phyloP scores from a whole-genome alignment of 2,329 filamentous ascomycete genomes.

The Fusarium dimerum region DNA sequence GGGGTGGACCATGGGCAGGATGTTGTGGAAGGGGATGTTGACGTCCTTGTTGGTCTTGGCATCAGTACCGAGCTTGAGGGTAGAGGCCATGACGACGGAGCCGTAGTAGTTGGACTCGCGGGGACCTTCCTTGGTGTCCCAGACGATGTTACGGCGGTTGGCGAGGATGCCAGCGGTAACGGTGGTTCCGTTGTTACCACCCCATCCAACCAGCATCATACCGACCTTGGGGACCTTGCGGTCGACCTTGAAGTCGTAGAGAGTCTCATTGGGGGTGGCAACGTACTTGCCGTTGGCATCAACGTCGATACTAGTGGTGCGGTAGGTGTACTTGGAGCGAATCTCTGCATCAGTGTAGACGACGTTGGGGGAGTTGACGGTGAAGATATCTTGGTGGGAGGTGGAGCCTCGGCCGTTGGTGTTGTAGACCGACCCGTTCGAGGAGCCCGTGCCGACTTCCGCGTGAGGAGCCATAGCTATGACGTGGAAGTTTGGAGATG shows the following conservation, averaged over 20 bases:
- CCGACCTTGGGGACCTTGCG: slow-evolving; percentile 91
- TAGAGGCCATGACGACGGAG: slow-evolving; percentile 95
- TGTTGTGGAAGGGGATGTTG: slow-evolving; percentile 92
- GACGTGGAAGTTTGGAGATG: slow-evolving; percentile 25
- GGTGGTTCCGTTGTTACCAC: slow-evolving; percentile 97
- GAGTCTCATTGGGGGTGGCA: slow-evolving; percentile 82
- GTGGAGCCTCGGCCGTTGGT: slow-evolving; percentile 39
- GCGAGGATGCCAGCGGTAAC: slow-evolving; percentile 96
- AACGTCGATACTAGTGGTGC: slow-evolving; percentile 81
- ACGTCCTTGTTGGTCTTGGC: slow-evolving; percentile 82
- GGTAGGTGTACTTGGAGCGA: slow-evolving; percentile 93
- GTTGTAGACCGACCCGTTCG: slow-evolving; percentile 60
- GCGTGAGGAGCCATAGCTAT: slow-evolving; percentile 89
- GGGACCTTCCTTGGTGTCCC: slow-evolving; percentile 91
- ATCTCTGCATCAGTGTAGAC: slow-evolving; percentile 86
- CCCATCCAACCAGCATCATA: slow-evolving; percentile 96
- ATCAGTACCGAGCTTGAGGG: slow-evolving; percentile 92
- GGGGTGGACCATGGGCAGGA: slow-evolving; percentile 95
- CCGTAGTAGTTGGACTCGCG: slow-evolving; percentile 96
- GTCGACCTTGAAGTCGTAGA: slow-evolving; percentile 97
- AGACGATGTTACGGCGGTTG: slow-evolving; percentile 81
- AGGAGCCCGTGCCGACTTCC: slow-evolving; percentile 55
- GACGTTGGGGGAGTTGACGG: slow-evolving; percentile 90
- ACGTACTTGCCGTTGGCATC: slow-evolving; percentile 74
- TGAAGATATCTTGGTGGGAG: slow-evolving; percentile 68